Evolutionary conservation across 1,284 basidiomycete genomes (phyloP), one percentile per base, ranked within the genome.

Genomic region (Apiotrichum gamsii): DNA sequence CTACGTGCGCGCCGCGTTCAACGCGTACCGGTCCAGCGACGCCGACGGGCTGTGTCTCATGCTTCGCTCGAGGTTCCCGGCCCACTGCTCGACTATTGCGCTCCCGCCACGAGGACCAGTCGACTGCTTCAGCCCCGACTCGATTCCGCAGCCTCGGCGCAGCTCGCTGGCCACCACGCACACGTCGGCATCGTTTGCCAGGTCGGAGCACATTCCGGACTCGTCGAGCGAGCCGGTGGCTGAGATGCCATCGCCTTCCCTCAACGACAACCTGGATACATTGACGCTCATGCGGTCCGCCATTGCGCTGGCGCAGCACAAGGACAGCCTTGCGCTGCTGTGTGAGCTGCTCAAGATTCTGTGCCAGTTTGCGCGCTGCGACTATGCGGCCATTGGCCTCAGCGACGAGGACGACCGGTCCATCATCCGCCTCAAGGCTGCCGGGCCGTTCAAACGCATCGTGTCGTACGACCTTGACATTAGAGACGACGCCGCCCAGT

Each of bases 341-440:
- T 58, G 58, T 39, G 61, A 61, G 0, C 44, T 69, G 6, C 52
- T 67, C 21, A 50, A 58, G 9, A 61, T 62, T 2, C 49, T 66
- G 20, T 62, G 61, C 35, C 64, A 69, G 49, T 61, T 64, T 29
- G 42, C 55, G 14, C 57, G 62, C 18, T 59, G 62, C 38, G 64
- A 65, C 33, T 69, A 58, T 43, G 65, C 63, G 4, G 67, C 67
- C 1, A 61, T 67, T 9, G 64, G 58, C 0, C 50, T 67, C 3
- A 45, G 39, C 43, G 59, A 61, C 25, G 56, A 59, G 10, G 45
- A 46, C 6, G 57, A 62, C 38, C 34, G 43, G 16, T 49, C 50
- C 3, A 50, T 38, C 1, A 45, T 65, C 21, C 52, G 58, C 5
- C 53, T 69, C 6, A 55, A 57, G 9, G 65, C 64, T 0, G 61